Percentiles rank a stretch among this genome's conserved stretches.
These are phyloP conservation scores for Ustulina deusta DNA, from an alignment of 2,329 filamentous ascomycete species.

Conservation along the genomic window DNA sequence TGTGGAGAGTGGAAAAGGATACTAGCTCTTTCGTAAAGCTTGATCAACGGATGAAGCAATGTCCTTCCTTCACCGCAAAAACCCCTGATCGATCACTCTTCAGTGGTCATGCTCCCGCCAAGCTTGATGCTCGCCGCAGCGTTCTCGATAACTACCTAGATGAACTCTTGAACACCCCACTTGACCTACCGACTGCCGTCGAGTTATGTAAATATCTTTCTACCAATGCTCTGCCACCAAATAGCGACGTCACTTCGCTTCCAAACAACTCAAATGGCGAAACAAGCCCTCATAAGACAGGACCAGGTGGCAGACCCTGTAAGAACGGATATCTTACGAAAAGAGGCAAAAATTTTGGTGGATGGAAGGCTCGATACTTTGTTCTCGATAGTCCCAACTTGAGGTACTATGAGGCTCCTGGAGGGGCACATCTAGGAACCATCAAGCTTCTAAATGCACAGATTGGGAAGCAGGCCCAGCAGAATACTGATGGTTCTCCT, in stretches of 20 bases:
- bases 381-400: slow-evolving; percentile 71
- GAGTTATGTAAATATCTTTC: slow-evolving; percentile 90
- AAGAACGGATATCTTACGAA: slow-evolving; percentile 96
- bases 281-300: slow-evolving; percentile 57
- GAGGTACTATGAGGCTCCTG: slow-evolving; percentile 92
- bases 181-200: slow-evolving; percentile 80
- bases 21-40: slow-evolving; percentile 82
- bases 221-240: slow-evolving; percentile 71
- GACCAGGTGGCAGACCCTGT: slow-evolving; percentile 74
- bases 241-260: slow-evolving; percentile 66
- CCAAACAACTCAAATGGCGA: slow-evolving; percentile 54
- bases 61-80: slow-evolving; percentile 76
- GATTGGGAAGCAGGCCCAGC: slow-evolving; percentile 90
- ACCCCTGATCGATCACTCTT: slow-evolving; percentile 90
- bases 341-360: slow-evolving; percentile 97
- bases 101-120: slow-evolving; percentile 91
- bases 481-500: slow-evolving; percentile 71
- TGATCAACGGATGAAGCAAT: slow-evolving; percentile 82
- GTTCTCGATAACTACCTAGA: slow-evolving; percentile 90
- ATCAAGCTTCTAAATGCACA: slow-evolving; percentile 93
- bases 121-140: slow-evolving; percentile 85
- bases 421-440: slow-evolving; percentile 89
- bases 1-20: slow-evolving; percentile 97
- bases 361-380: slow-evolving; percentile 89
- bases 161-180: slow-evolving; percentile 81